These are phyloP conservation scores for Pythium dissotocum DNA, from an alignment of 352 stramenopile species.

Conservation along the genomic window DNA sequence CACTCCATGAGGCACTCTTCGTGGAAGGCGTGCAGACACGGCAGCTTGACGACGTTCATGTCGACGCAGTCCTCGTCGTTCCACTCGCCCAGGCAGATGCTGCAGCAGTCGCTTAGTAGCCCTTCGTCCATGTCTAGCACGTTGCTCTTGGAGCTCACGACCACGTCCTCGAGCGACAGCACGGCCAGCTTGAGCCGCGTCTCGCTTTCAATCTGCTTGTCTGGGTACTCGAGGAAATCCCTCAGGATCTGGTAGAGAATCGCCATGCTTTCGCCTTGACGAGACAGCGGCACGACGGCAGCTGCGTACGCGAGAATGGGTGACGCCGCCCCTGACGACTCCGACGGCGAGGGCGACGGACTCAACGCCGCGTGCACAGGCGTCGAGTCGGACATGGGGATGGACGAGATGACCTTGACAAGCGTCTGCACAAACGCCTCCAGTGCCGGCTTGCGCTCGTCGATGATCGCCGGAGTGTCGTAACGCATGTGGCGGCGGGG, in stretches of 20 bases:
- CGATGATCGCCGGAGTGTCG: constrained; percentile 77
- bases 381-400: constrained; percentile 48
- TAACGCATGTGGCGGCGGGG: constrained; percentile 70
- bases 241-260: constrained; percentile 72
- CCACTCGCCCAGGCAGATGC: constrained; percentile 84
- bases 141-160: constrained; percentile 74
- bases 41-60: constrained; percentile 85
- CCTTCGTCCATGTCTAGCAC: constrained; percentile 44
- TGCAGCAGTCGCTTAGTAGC: constrained; percentile 74
- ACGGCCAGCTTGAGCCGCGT: constrained; percentile 82
- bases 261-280: constrained; percentile 47
- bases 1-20: constrained; percentile 87
- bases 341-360: constrained; percentile 18
- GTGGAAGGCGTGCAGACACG: constrained; percentile 84
- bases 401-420: constrained; percentile 79
- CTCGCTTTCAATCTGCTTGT: constrained; percentile 87
- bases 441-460: constrained; percentile 62
- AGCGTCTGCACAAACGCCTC: constrained; percentile 81
- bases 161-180: constrained; percentile 80
- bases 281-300: constrained; percentile 15
- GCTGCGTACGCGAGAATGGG: neutral
- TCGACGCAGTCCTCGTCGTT: constrained; percentile 75
- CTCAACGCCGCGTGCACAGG: constrained; percentile 15
- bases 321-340: neutral
- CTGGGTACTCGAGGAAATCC: constrained; percentile 82